phyloP scores from a whole-genome alignment of 169 alveolate genomes.

The Eimeria tenella region DNA sequence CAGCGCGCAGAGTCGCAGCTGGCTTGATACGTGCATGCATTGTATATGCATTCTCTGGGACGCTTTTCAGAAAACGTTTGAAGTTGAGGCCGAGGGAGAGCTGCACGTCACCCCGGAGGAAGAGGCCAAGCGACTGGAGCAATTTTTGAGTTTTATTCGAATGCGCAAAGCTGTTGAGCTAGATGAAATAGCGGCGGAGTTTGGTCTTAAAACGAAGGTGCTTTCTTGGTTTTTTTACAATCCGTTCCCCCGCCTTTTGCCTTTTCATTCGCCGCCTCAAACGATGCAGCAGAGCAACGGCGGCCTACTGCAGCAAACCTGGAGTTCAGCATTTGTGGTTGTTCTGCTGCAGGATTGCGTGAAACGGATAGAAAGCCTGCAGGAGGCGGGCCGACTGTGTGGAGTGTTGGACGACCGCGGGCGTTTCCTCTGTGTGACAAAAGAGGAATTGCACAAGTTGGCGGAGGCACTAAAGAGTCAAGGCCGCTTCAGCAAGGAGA shows the following conservation, averaged over 20 bases:
- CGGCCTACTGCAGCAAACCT: no score
- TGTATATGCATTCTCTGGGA: neutral
- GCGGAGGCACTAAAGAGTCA: slow-evolving; percentile 20
- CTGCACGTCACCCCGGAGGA: neutral
- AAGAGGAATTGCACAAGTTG: slow-evolving; percentile 37
- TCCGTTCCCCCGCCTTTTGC: neutral
- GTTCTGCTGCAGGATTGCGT: slow-evolving; percentile 24
- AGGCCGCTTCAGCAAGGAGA: slow-evolving; percentile 66
- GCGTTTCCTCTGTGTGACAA: slow-evolving; percentile 14
- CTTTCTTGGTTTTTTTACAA: neutral
- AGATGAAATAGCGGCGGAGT: slow-evolving; percentile 11
- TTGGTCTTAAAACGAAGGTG: slow-evolving; percentile 4
- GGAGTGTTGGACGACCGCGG: slow-evolving; percentile 64
- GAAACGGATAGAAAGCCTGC: slow-evolving; percentile 35
- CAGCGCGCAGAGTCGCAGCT: no score
- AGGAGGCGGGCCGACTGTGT: slow-evolving; percentile 52
- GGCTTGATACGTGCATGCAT: neutral
- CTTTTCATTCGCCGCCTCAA: no score
- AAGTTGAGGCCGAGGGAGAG: slow-evolving; percentile 29
- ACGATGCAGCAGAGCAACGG: no score
- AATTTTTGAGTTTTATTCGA: neutral
- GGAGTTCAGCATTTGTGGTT: neutral
- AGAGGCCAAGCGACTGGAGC: slow-evolving; percentile 12
- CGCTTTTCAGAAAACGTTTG: neutral
- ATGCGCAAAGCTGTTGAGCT: slow-evolving; percentile 28